A percentile compares a stretch with the other conserved stretches of the same genome.
Conservation (phyloP, 768 basidiomycete genomes). For the Podaxis sp. region DNA sequence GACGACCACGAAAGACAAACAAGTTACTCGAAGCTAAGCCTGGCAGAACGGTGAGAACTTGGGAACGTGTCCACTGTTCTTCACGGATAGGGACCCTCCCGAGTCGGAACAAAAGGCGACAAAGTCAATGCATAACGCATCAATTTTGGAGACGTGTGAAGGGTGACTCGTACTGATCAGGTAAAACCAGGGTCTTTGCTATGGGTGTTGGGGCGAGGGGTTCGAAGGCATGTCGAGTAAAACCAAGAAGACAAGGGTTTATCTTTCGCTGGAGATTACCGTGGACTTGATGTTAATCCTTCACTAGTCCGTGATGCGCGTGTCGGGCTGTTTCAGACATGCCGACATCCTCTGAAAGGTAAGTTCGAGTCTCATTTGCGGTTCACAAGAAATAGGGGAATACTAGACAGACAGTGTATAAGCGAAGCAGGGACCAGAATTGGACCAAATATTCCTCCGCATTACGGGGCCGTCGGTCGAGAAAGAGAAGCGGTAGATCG, state of each 20-base stretch:
- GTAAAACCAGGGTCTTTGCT: neutral
- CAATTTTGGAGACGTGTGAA: constrained; percentile 3
- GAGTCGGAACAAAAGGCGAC: constrained; percentile 8
- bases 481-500: neutral
- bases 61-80: neutral
- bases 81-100: constrained; percentile 9
- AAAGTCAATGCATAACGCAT: neutral
- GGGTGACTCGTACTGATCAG: neutral
- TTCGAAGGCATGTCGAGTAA: neutral
- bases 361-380: neutral
- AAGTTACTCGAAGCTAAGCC: constrained; percentile 10
- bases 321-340: neutral
- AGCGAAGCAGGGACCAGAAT: neutral
- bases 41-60: neutral
- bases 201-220: neutral
- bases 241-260: constrained; percentile 4
- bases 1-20: neutral
- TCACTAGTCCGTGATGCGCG: neutral
- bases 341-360: neutral
- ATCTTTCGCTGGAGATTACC: constrained; percentile 1
- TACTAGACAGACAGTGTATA: neutral
- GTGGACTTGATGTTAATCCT: neutral
- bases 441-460: neutral
- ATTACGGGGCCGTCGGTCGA: neutral
- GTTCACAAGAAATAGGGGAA: neutral